phyloP scores from a whole-genome alignment of 2,329 filamentous ascomycete species.

The Teratosphaeriaceae sp. region DNA sequence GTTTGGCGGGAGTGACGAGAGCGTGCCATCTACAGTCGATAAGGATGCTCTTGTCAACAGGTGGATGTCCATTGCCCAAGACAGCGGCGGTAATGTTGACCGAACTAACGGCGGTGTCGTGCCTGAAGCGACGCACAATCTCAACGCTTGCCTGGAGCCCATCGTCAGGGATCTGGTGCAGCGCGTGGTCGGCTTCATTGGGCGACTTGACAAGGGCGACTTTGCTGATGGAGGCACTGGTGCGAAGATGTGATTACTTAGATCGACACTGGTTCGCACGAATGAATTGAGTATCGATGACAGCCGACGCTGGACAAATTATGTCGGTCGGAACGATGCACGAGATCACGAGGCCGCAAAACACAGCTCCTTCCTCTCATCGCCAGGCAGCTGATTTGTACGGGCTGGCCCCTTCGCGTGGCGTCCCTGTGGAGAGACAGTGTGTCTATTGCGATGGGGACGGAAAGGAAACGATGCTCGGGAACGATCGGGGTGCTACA shows the following conservation, averaged over 20 bases:
- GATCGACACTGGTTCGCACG: too few relatives aligned
- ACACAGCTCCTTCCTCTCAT: too few relatives aligned
- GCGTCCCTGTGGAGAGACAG: too few relatives aligned
- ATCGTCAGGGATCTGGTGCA: slow-evolving; percentile 44
- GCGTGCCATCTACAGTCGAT: slow-evolving; percentile 53
- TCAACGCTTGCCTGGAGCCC: slow-evolving; percentile 40
- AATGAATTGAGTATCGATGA: too few relatives aligned
- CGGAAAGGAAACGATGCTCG: too few relatives aligned
- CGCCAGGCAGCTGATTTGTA: too few relatives aligned
- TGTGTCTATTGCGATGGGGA: too few relatives aligned
- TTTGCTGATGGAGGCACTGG: slow-evolving; percentile 4
- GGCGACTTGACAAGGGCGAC: slow-evolving; percentile 18
- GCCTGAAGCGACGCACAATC: slow-evolving; percentile 45
- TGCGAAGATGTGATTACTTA: slow-evolving; percentile 1
- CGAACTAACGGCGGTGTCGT: slow-evolving; percentile 44
- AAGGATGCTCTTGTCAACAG: slow-evolving; percentile 50
- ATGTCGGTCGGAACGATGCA: too few relatives aligned
- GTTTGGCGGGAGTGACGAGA: slow-evolving; percentile 60
- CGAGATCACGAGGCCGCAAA: too few relatives aligned
- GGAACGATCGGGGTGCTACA: too few relatives aligned
- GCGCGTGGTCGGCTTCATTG: slow-evolving; percentile 47
- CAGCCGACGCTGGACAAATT: too few relatives aligned
- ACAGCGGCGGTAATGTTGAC: slow-evolving; percentile 43
- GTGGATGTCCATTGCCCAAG: slow-evolving; percentile 46
- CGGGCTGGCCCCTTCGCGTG: too few relatives aligned